Evolutionary conservation across 441 rosid species (phyloP).

Genomic region (Pelargonium citronellum): DNA sequence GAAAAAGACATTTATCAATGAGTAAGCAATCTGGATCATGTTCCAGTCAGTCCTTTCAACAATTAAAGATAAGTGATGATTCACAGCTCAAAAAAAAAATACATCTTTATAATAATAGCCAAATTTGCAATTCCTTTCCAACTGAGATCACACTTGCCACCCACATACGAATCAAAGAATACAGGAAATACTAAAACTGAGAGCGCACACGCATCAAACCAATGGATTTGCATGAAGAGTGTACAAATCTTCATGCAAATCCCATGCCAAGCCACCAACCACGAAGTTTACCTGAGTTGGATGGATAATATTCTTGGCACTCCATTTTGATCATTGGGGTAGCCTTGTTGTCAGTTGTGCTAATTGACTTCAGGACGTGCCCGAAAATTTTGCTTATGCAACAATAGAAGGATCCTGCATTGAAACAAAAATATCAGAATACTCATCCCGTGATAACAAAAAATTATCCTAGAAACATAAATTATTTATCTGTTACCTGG

Average conservation of each 20-base stretch:
- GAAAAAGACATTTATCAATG: no score
- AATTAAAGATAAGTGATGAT: no score
- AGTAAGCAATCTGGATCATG: no score
- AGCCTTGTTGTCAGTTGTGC: no score
- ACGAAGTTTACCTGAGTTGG: neutral
- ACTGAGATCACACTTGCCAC: no score
- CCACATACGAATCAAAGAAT: neutral
- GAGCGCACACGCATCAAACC: neutral
- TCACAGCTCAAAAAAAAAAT: no score
- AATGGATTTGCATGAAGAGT: neutral
- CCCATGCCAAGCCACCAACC: neutral
- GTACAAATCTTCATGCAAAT: neutral
- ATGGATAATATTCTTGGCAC: neutral
- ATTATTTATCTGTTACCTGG: neutral
- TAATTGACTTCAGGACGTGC: neutral
- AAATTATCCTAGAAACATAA: no score
- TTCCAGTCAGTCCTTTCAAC: no score
- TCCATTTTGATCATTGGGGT: neutral
- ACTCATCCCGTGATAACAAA: neutral
- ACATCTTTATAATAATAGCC: no score
- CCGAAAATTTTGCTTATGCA: constrained; percentile 29
- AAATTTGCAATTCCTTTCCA: no score
- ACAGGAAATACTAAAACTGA: neutral
- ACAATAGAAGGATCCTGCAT: constrained; percentile 72
- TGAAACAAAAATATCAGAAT: constrained; percentile 5